phyloP scores from a whole-genome alignment of 495 filamentous ascomycete genomes.

The Tuber umbilicatum region DNA sequence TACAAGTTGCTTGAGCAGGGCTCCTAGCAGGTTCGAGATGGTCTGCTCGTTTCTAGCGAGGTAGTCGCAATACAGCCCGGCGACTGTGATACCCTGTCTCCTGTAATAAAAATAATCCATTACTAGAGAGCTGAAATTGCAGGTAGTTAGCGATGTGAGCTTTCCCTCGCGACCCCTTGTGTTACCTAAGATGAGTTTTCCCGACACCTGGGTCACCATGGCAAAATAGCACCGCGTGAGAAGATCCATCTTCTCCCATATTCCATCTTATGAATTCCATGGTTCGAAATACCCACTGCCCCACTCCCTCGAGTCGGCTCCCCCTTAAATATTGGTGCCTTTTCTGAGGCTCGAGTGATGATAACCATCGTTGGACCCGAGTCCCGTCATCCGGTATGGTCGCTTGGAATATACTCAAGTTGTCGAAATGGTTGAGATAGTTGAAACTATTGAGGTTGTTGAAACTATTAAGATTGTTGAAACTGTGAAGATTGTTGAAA shows the following conservation, averaged over 20 bases:
- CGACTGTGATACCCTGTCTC: neutral
- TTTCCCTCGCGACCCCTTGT: neutral
- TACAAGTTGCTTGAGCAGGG: neutral
- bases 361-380: neutral
- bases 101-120: neutral
- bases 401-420: neutral
- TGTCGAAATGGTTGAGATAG: no score
- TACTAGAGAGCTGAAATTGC: neutral
- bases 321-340: neutral
- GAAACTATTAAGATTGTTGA: no score
- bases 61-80: neutral
- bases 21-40: neutral
- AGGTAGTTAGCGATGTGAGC: neutral
- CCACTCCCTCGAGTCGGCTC: neutral
- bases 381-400: neutral
- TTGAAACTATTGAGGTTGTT: no score
- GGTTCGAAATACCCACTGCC: neutral
- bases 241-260: no score
- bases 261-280: neutral
- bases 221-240: neutral
- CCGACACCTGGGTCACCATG: neutral
- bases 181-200: neutral
- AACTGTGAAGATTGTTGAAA: no score
- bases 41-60: neutral
- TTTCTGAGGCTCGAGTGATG: neutral